phyloP scores from a whole-genome alignment of 2,329 filamentous ascomycete species.

The Fusarium phyllophilum region DNA sequence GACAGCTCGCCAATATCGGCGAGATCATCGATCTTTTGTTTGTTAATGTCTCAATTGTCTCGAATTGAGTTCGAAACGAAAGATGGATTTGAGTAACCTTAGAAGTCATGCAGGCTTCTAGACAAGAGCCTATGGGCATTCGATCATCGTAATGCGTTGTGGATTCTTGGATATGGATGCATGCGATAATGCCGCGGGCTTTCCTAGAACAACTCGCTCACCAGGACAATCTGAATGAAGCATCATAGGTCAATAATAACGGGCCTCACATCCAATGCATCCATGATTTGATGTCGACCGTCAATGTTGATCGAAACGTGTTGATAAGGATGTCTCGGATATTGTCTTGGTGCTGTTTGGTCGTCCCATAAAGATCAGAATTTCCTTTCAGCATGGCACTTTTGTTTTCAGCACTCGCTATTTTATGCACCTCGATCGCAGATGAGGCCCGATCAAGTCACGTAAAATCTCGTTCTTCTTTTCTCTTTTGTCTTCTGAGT shows the following conservation, averaged over 20 bases:
- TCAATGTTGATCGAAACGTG: neutral
- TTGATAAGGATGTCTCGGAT: conserved; percentile 18
- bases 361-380: neutral
- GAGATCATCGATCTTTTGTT: conserved; percentile 8
- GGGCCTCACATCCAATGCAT: conserved; percentile 1
- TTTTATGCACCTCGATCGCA: conserved; percentile 11
- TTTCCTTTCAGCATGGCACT: neutral
- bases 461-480: conserved; percentile 2
- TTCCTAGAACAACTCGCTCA: neutral
- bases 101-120: neutral
- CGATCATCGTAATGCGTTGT: neutral
- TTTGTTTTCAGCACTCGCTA: conserved; percentile 13
- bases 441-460: conserved; percentile 17
- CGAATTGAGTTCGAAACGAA: neutral
- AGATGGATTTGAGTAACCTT: neutral
- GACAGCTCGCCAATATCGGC: neutral
- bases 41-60: neutral
- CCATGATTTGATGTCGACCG: neutral
- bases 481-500: conserved; percentile 3
- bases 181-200: neutral
- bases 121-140: neutral
- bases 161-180: neutral
- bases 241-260: conserved; percentile 2
- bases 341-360: conserved; percentile 9
- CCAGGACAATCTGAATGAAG: neutral